Base-by-base conservation (phyloP, 176 grass and related monocot genomes). In the Pharus latifolius region DNA sequence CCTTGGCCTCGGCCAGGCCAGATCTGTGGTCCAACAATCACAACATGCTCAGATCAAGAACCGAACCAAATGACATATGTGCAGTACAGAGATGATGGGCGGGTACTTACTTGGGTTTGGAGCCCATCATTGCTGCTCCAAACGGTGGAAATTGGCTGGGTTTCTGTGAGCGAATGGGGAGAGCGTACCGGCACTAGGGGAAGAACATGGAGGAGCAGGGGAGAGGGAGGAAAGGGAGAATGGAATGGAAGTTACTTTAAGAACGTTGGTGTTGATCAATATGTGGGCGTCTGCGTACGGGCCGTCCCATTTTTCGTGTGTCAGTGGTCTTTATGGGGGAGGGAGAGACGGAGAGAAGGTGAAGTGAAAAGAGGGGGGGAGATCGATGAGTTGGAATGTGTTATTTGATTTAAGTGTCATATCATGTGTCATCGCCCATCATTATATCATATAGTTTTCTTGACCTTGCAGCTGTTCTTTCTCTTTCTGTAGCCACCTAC, bases 1-100 rank as follows among this genome's bases (percentile, higher is more conserved):
- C 65, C 82, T 88, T 80, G 41, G 84, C 54, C 37, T 91, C 84
- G 10, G 84, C 54, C 25, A 83, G 73, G 8, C 88, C 76, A 84
- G 88, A 91, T 91, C 84, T 91, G 76, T 51, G 9, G 17, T 10
- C 22, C 55, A 34, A 34, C n/a, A n/a, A n/a, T n/a, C n/a, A 49
- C 7, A 52, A 2, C 17, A 22, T 32, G 8, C 37, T 0, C 3
- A 0, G 57, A 72, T 40, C 58, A 54, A 60, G 24, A 67, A 72
- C 17, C 3, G 5, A 5, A 11, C 7, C 2, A n/a, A 2, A n/a
- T n/a, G n/a, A n/a, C n/a, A n/a, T n/a, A n/a, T n/a, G n/a, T n/a
- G n/a, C n/a, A 45, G 45, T 19, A 31, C 32, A 7, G 2, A 0
- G 75, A 60, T 33, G 35, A 27, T 13, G 3, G 3, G 24, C 0